Conservation (phyloP, 371 early-diverging fungal species). For the Catenaria anguillulae region DNA sequence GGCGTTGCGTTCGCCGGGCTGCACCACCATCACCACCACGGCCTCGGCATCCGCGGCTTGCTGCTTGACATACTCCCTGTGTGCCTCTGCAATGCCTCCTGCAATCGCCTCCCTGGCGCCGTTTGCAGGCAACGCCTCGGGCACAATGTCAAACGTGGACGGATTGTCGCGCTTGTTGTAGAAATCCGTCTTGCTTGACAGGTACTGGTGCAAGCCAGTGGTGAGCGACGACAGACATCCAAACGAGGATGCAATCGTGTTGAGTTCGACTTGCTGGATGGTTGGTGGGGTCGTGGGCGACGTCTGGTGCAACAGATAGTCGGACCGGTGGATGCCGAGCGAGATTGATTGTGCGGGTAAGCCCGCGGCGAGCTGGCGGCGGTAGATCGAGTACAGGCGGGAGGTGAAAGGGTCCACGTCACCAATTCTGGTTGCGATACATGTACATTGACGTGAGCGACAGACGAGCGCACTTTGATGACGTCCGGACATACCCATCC, state of each 20-base stretch:
- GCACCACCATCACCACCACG: slow-evolving; percentile 72
- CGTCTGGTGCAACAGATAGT: slow-evolving; percentile 67
- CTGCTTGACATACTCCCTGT: background rate
- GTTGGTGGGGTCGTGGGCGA: slow-evolving; percentile 12
- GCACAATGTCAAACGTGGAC: background rate
- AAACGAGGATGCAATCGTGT: slow-evolving; percentile 89
- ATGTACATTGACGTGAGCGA: background rate
- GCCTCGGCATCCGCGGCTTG: slow-evolving; percentile 32
- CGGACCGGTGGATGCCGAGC: slow-evolving; percentile 79
- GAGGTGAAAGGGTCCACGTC: slow-evolving; percentile 70
- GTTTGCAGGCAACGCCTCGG: background rate
- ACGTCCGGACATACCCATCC: too few species aligned
- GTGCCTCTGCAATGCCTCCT: background rate
- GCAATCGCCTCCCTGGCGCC: background rate
- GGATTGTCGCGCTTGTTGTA: background rate
- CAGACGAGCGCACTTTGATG: background rate
- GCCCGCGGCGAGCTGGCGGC: slow-evolving; percentile 31
- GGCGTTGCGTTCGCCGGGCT: slow-evolving; percentile 82
- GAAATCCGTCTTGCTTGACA: background rate
- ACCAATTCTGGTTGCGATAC: slow-evolving; percentile 41
- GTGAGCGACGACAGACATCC: slow-evolving; percentile 60
- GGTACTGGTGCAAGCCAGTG: slow-evolving; percentile 22
- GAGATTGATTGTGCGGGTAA: slow-evolving; percentile 9
- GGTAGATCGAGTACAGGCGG: slow-evolving; percentile 61
- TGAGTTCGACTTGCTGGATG: slow-evolving; percentile 90